These are phyloP conservation scores for Verticillium tricorpus DNA, from an alignment of 2,329 filamentous ascomycete species.

Conservation along the genomic window DNA sequence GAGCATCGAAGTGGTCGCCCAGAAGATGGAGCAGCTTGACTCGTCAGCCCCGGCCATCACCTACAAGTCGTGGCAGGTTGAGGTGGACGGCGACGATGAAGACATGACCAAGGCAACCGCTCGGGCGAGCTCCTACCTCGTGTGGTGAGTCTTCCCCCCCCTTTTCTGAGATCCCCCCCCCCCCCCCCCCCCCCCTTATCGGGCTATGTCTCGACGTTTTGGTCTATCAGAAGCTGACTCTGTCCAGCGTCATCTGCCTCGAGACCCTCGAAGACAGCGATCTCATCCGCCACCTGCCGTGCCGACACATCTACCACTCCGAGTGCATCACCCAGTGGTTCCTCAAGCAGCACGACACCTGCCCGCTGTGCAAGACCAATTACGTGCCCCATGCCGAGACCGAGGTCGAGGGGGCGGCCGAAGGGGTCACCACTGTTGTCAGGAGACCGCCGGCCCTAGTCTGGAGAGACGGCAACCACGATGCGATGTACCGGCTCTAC, in stretches of 20 bases:
- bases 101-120: neutral
- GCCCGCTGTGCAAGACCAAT: slow-evolving; percentile 13
- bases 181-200: too few species aligned
- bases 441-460: neutral
- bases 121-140: neutral
- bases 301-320: slow-evolving; percentile 15
- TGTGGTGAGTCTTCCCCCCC: neutral
- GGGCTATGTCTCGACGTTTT: neutral
- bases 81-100: neutral
- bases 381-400: neutral
- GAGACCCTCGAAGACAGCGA: slow-evolving; percentile 11
- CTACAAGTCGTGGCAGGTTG: neutral
- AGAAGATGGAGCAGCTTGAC: slow-evolving; percentile 2
- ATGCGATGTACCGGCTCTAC: slow-evolving; percentile 1
- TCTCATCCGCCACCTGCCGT: slow-evolving; percentile 10
- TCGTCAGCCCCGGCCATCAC: neutral
- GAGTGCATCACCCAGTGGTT: slow-evolving; percentile 13
- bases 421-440: neutral
- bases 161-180: too few species aligned
- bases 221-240: neutral
- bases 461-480: neutral
- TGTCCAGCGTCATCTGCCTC: slow-evolving; percentile 15
- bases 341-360: slow-evolving; percentile 12
- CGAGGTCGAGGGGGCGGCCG: neutral
- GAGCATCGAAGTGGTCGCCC: neutral